Base-by-base conservation (phyloP, 768 basidiomycete genomes). In the Pulveroboletus sp. region DNA sequence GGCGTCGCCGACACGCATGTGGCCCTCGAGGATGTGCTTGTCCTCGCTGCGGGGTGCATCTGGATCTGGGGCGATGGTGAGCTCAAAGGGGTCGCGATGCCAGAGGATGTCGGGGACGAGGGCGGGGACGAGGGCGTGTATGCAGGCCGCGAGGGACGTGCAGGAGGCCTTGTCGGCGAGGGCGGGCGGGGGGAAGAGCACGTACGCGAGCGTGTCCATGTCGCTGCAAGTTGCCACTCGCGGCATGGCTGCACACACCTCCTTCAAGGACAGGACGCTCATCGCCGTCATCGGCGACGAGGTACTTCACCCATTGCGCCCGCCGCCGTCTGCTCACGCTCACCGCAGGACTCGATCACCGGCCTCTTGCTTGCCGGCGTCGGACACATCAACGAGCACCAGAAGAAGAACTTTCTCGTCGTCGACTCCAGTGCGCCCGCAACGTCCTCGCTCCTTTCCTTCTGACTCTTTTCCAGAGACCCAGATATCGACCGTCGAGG, bases 201-300 rank as follows among this genome's bases (percentile, higher is more conserved):
- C 70, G 61, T 91, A 93, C 37, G 85, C 79, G 17, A 97, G 74
- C 0, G 91, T 87, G 64, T 97, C 94, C 62, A 72, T 37, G 31
- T 45, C 19, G n/a, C 4, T 13, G 27, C 36, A 29, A 36, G 35
- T 55, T 53, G 52, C 57, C 51, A 49, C 59, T 61, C 61, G 48
- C 43, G 37, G 45, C 41, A 82, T 83, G 80, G 70, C 82, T 43
- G 69, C 72, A 20, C 71, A 62, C 50, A 67, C 75, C 45, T 77
- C 84, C 35, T 82, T 75, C 77, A 87, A 88, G 69, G 87, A 95
- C 69, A 81, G 95, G 47, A 87, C 79, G 52, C 73, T 98, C 35
- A 79, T 99, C 35, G 95, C 97, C 29, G 92, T 94, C 65, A 98
- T 99, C 58, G 97, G 95, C 34, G 97, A 98, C 68, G 97, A 99